phyloP scores from a whole-genome alignment of 1,139 yeast genomes.

The Zygoascus meyerae region DNA sequence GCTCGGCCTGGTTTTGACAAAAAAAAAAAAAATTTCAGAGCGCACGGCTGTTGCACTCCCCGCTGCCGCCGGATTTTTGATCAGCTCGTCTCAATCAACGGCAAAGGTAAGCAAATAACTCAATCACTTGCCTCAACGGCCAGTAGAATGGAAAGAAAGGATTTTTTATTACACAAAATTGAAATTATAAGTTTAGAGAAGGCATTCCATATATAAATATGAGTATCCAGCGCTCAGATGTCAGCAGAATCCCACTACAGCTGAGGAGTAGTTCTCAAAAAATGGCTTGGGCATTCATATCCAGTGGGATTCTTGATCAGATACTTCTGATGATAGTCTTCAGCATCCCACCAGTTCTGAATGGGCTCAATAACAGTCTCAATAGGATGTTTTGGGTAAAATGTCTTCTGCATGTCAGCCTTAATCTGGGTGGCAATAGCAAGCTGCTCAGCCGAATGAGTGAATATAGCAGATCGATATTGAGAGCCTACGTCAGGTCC shows the following conservation, averaged over 20 bases:
- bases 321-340: slow-evolving; percentile 84
- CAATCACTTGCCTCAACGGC: too few species aligned
- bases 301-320: slow-evolving; percentile 75
- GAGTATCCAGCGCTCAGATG: background rate
- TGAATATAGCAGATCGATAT: slow-evolving; percentile 72
- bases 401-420: slow-evolving; percentile 47
- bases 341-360: slow-evolving; percentile 79
- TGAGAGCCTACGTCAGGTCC: slow-evolving; percentile 84
- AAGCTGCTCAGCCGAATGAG: slow-evolving; percentile 49
- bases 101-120: too few species aligned
- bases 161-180: too few species aligned
- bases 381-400: slow-evolving; percentile 47
- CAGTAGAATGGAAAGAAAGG: too few species aligned
- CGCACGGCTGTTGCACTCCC: slow-evolving; percentile 8
- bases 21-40: slow-evolving; percentile 11
- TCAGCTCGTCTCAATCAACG: too few species aligned
- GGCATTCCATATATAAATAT: too few species aligned
- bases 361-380: slow-evolving; percentile 69
- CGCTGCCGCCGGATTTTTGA: too few species aligned
- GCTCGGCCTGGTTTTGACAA: slow-evolving; percentile 3
- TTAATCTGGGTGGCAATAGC: slow-evolving; percentile 39
- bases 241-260: slow-evolving; percentile 10
- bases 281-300: slow-evolving; percentile 87
- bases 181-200: too few species aligned
- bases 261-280: slow-evolving; percentile 43